These are phyloP conservation scores for Hirsutella thompsonii DNA, from an alignment of 2,329 filamentous ascomycete genomes.

Conservation along the genomic window DNA sequence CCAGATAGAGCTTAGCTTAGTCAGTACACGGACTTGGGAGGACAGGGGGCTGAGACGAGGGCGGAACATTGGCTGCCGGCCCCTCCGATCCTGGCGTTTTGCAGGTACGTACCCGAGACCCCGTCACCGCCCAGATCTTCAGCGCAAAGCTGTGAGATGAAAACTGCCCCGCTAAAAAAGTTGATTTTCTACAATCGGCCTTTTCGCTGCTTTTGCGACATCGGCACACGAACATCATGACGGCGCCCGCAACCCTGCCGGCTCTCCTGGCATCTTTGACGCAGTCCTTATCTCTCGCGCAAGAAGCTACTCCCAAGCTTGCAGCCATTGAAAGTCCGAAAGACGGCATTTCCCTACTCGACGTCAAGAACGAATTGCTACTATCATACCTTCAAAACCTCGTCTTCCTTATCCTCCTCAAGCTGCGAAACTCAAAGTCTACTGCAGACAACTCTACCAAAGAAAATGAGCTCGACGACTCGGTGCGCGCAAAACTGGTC, in stretches of 20 bases:
- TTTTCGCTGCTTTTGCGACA: neutral
- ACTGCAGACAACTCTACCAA: constrained; percentile 11
- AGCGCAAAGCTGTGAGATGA: neutral
- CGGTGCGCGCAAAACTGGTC: constrained; percentile 74
- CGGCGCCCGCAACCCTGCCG: constrained; percentile 34
- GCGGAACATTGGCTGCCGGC: constrained; percentile 1
- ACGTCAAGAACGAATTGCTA: constrained; percentile 94
- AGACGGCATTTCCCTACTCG: constrained; percentile 86
- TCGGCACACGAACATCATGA: constrained; percentile 22
- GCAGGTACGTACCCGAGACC: neutral
- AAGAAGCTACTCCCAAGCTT: constrained; percentile 52
- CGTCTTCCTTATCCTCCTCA: constrained; percentile 73
- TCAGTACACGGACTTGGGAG: constrained; percentile 2
- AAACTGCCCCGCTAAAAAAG: neutral
- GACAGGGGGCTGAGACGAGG: neutral
- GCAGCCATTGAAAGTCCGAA: constrained; percentile 56
- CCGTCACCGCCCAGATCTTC: constrained; percentile 10
- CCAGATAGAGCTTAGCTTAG: constrained; percentile 9
- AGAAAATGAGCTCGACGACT: constrained; percentile 38
- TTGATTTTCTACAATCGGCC: neutral
- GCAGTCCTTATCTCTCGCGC: constrained; percentile 47
- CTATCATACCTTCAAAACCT: constrained; percentile 93
- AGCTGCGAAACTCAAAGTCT: constrained; percentile 47
- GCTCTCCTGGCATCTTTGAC: constrained; percentile 40
- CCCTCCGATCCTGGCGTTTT: neutral